Evolutionary conservation across 768 basidiomycete genomes (phyloP).

Genomic region (Boletus reticuloceps): DNA sequence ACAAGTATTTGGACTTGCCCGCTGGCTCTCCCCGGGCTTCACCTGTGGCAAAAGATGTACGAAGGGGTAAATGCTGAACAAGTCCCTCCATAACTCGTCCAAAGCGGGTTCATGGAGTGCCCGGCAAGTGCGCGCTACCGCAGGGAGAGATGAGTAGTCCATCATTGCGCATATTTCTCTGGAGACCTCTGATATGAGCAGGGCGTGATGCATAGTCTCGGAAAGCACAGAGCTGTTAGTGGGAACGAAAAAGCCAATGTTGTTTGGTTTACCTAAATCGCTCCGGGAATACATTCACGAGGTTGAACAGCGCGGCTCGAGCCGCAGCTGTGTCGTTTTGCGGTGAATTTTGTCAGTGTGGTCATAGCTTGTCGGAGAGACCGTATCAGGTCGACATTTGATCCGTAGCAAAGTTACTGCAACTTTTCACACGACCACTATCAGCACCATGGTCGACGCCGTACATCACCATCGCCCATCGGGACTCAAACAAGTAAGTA

Average conservation of each 20-base stretch:
- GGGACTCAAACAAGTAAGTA: conserved; percentile 68
- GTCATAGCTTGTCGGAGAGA: too few species aligned
- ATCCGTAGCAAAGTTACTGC: too few species aligned
- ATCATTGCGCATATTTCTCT: conserved; percentile 15
- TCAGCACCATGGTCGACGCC: too few species aligned
- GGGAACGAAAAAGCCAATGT: too few species aligned
- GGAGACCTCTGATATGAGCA: conserved; percentile 21
- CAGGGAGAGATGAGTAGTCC: conserved; percentile 17
- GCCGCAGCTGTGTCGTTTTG: too few species aligned
- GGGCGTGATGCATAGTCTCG: conserved; percentile 19
- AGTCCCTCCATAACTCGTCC: conserved; percentile 23
- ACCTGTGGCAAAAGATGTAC: conserved; percentile 11
- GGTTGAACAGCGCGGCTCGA: too few species aligned
- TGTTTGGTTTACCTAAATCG: too few species aligned
- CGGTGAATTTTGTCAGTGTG: too few species aligned
- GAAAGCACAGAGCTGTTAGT: too few species aligned
- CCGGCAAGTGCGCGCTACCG: conserved; percentile 24
- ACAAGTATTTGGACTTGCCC: conserved; percentile 8
- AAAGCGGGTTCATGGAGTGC: conserved; percentile 22
- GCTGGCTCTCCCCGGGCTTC: neutral
- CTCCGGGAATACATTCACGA: too few species aligned
- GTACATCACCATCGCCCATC: conserved; percentile 70
- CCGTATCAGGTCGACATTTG: too few species aligned
- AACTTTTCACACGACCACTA: too few species aligned
- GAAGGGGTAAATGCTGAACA: conserved; percentile 23